A percentile compares a stretch with the other conserved stretches of the same genome.
Evolutionary conservation across 306 rosid genomes (phyloP).

Genomic region (Albizia julibrissin): DNA sequence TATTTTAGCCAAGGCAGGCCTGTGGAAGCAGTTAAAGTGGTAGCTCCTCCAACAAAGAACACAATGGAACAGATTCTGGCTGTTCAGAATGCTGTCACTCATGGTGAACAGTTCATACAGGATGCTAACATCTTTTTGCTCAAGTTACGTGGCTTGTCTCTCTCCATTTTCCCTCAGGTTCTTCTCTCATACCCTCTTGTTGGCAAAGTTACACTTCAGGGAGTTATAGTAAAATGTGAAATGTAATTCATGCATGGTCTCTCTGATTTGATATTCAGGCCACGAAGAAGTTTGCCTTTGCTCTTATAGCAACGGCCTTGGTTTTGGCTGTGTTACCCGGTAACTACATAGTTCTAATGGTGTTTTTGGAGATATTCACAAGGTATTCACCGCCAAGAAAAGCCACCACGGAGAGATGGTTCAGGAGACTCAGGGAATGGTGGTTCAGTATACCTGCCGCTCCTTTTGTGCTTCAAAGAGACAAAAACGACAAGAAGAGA

Average conservation of each 20-base stretch:
- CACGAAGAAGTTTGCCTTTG: slow-evolving; percentile 59
- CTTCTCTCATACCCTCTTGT: slow-evolving; percentile 28
- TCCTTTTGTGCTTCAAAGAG: slow-evolving; percentile 84
- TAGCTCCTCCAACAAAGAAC: slow-evolving; percentile 84
- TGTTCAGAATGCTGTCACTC: slow-evolving; percentile 82
- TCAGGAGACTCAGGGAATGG: slow-evolving; percentile 88
- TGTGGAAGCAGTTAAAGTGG: slow-evolving; percentile 62
- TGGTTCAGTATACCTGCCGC: slow-evolving; percentile 99
- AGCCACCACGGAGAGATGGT: slow-evolving; percentile 81
- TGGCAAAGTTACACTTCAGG: neutral
- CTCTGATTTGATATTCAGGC: slow-evolving; percentile 57
- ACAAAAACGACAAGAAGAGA: slow-evolving; percentile 77
- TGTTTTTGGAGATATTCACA: slow-evolving; percentile 74
- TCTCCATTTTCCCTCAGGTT: slow-evolving; percentile 90
- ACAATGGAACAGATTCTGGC: slow-evolving; percentile 96
- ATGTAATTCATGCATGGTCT: slow-evolving; percentile 34
- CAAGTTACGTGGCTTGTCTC: slow-evolving; percentile 74
- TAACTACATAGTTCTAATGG: slow-evolving; percentile 48
- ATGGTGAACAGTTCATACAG: slow-evolving; percentile 72
- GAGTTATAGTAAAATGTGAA: neutral
- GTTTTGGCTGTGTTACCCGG: slow-evolving; percentile 63
- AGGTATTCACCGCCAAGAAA: slow-evolving; percentile 78
- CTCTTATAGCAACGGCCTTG: slow-evolving; percentile 53
- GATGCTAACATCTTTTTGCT: slow-evolving; percentile 78
- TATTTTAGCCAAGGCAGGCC: slow-evolving; percentile 54